Evolutionary conservation across 2,329 filamentous ascomycete genomes (phyloP), one percentile per base, ranked within the genome.

Genomic region (Hypoxylon sp.): DNA sequence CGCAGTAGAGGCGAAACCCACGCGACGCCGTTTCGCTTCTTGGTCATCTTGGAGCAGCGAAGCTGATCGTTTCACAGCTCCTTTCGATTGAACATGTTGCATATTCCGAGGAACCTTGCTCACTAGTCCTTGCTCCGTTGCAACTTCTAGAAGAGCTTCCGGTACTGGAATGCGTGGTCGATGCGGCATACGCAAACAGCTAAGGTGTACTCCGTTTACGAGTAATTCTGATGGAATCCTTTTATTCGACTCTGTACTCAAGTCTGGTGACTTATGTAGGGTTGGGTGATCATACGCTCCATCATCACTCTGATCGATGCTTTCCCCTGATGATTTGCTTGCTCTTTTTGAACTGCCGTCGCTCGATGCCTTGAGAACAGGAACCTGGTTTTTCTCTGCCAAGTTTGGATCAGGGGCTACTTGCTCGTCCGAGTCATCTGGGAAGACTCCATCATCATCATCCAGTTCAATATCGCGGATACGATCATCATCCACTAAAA

Each of bases 401-500:
- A 54, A 1, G 46, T 70, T 62, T 40, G 51, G 42, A 50, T 62
- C 56, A 64, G 51, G 48, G 18, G 67, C 48, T 5, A 28, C 55
- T n/a, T 87, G 84, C 57, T 87, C 84, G 49, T 88, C 85, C 1
- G 82, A 85, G 63, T 87, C 85, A 30, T 83, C 81, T 1, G 80
- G 77, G 54, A 82, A 83, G n/a, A 80, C 70, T 5, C 81, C 80
- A 20, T 84, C 81, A n/a, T 84, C 81, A n/a, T 85, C 79, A 0
- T 82, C 80, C 44, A 83, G 76, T n/a, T 81, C 78, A 22, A 71
- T 67, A 46, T 80, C 76, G 6, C 83, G 76, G 24, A 89, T 86
- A 20, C 82, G 84, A 28, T 81, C 80, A 70, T 93, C 89, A 70
- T 94, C 89, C 4, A 93, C 87, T 20, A 89, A 81, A 44, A 90